phyloP scores from a whole-genome alignment of 352 stramenopile species.

The Achlya hypogyna region DNA sequence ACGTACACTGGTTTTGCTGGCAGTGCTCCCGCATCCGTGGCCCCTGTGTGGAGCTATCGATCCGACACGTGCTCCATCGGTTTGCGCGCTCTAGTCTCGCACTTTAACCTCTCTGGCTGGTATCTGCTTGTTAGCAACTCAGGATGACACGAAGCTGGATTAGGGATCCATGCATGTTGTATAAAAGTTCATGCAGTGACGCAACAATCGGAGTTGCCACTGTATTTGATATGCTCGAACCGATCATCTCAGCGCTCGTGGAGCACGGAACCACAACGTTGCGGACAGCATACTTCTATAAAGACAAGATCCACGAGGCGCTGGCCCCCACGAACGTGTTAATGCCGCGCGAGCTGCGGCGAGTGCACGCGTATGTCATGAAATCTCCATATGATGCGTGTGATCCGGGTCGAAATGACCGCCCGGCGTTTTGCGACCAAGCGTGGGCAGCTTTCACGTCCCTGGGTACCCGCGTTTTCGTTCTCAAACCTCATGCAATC shows the following conservation, averaged over 20 bases:
- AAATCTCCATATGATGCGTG: neutral
- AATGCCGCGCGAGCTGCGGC: neutral
- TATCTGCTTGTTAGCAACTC: neutral
- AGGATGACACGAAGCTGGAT: neutral
- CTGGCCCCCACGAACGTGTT: neutral
- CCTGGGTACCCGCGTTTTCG: neutral
- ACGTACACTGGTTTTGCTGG: neutral
- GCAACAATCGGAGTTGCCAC: neutral
- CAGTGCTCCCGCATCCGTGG: neutral
- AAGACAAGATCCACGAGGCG: neutral
- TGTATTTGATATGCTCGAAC: neutral
- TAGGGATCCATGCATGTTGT: neutral
- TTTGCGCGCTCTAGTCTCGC: neutral
- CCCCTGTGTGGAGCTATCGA: neutral
- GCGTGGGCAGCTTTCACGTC: neutral
- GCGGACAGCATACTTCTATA: neutral
- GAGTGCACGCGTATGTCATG: neutral
- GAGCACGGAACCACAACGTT: neutral
- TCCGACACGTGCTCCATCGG: conserved; percentile 1
- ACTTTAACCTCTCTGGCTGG: neutral
- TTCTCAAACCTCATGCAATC: neutral
- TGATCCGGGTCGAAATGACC: neutral
- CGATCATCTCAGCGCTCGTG: neutral
- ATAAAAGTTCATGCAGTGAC: neutral
- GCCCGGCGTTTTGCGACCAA: neutral